These are phyloP conservation scores for Hippophae gyantsensis DNA, from an alignment of 306 rosid species.

Conservation along the genomic window DNA sequence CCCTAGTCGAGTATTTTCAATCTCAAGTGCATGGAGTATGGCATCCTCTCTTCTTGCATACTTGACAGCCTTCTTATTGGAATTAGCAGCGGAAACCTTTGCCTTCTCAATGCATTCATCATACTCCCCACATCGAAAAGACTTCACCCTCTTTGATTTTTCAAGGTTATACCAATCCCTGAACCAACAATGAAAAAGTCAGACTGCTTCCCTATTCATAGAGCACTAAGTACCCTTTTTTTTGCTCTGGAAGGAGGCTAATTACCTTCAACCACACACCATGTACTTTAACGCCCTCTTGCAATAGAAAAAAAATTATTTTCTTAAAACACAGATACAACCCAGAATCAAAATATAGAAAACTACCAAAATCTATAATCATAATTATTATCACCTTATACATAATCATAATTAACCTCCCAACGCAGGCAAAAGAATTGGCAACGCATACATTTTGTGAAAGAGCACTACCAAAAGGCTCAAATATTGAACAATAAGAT, in stretches of 20 bases:
- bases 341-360: not conserved
- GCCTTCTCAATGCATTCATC: slow-evolving; percentile 89
- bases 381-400: not conserved
- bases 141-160: slow-evolving; percentile 84
- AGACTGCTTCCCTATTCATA: slow-evolving; percentile 17
- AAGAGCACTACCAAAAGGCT: not conserved
- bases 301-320: not conserved
- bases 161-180: slow-evolving; percentile 99
- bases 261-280: not conserved
- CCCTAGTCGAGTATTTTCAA: slow-evolving; percentile 60
- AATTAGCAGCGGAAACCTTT: slow-evolving; percentile 63
- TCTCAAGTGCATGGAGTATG: slow-evolving; percentile 91
- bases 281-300: not conserved
- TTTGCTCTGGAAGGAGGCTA: slow-evolving; percentile 1
- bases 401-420: not conserved
- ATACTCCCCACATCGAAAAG: slow-evolving; percentile 95
- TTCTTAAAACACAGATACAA: not conserved
- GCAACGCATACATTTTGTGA: not conserved
- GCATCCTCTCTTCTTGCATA: slow-evolving; percentile 99
- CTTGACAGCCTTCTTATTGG: slow-evolving; percentile 75
- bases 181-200: slow-evolving; percentile 27
- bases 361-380: not conserved
- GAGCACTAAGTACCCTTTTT: not conserved
- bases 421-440: not conserved
- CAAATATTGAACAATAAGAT: not conserved